Evolutionary conservation across 768 basidiomycete species (phyloP).

Genomic region (Boletus reticulatus): DNA sequence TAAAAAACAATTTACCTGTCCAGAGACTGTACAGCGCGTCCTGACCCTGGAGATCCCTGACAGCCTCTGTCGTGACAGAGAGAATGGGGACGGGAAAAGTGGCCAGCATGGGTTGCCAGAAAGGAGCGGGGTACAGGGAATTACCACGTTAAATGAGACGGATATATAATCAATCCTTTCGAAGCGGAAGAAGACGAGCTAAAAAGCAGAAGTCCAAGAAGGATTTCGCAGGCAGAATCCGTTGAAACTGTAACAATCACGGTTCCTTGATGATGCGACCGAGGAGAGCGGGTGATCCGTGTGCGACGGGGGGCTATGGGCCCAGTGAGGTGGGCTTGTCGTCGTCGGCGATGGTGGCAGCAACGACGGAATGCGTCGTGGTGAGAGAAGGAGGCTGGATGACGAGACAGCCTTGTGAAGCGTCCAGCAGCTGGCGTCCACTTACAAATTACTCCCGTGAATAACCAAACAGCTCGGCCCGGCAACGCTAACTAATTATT

Average conservation of each 20-base stretch:
- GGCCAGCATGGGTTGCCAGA: slow-evolving; percentile 40
- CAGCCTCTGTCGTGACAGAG: slow-evolving; percentile 60
- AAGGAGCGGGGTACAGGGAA: slow-evolving; percentile 5
- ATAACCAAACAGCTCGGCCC: slow-evolving; percentile 18
- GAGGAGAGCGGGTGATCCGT: slow-evolving; percentile 23
- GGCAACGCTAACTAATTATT: slow-evolving; percentile 1
- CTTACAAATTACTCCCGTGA: slow-evolving; percentile 23
- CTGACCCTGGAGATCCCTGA: slow-evolving; percentile 64
- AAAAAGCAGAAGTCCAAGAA: slow-evolving; percentile 13
- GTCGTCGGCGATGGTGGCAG: slow-evolving; percentile 10
- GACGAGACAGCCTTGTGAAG: slow-evolving; percentile 21
- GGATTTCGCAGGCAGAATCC: slow-evolving; percentile 17
- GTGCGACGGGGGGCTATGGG: not conserved
- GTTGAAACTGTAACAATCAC: slow-evolving; percentile 24
- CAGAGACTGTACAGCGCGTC: slow-evolving; percentile 68
- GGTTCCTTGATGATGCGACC: slow-evolving; percentile 27
- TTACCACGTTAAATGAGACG: slow-evolving; percentile 8
- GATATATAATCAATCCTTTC: slow-evolving; percentile 20
- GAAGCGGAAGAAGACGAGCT: slow-evolving; percentile 12
- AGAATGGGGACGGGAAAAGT: slow-evolving; percentile 65
- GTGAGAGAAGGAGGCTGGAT: slow-evolving; percentile 20
- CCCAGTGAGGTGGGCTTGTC: not conserved
- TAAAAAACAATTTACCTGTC: slow-evolving; percentile 46
- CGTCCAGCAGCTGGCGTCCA: slow-evolving; percentile 12
- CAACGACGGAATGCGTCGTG: slow-evolving; percentile 8